A percentile compares a stretch with the other conserved stretches of the same genome.
Conservation (phyloP, 768 basidiomycete species). For the Arthromyces matolae region DNA sequence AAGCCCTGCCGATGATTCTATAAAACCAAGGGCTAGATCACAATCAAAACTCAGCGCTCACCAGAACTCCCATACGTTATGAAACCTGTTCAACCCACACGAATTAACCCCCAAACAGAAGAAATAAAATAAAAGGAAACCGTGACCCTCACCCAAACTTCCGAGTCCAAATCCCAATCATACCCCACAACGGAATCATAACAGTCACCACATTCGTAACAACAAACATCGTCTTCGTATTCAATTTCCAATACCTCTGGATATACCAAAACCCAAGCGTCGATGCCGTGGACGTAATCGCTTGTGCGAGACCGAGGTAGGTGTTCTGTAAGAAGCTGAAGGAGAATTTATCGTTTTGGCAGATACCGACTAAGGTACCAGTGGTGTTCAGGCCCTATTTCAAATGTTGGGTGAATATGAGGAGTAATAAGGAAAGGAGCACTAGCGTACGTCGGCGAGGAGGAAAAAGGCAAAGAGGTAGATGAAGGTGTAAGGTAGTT, state of each 20-base stretch:
- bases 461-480: conserved; percentile 77
- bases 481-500: conserved; percentile 77
- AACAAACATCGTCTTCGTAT: conserved; percentile 80
- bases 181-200: conserved; percentile 80
- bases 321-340: conserved; percentile 83
- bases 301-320: conserved; percentile 73
- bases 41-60: conserved; percentile 20
- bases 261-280: conserved; percentile 83
- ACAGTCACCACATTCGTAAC: conserved; percentile 76
- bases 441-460: conserved; percentile 61
- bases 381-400: conserved; percentile 84
- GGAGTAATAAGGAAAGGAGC: background rate
- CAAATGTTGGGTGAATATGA: background rate
- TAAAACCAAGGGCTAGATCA: background rate
- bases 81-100: too few species aligned
- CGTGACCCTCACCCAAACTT: conserved; percentile 72
- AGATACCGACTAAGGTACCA: conserved; percentile 68
- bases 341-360: conserved; percentile 75
- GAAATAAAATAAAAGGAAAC: too few species aligned
- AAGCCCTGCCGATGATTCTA: conserved; percentile 46
- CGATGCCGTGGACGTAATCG: conserved; percentile 67
- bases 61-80: conserved; percentile 89
- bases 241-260: conserved; percentile 73
- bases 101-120: too few species aligned
- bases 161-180: conserved; percentile 80